These are phyloP conservation scores for Aspergillus intermedius DNA, from an alignment of 2,329 filamentous ascomycete genomes.

Conservation along the genomic window DNA sequence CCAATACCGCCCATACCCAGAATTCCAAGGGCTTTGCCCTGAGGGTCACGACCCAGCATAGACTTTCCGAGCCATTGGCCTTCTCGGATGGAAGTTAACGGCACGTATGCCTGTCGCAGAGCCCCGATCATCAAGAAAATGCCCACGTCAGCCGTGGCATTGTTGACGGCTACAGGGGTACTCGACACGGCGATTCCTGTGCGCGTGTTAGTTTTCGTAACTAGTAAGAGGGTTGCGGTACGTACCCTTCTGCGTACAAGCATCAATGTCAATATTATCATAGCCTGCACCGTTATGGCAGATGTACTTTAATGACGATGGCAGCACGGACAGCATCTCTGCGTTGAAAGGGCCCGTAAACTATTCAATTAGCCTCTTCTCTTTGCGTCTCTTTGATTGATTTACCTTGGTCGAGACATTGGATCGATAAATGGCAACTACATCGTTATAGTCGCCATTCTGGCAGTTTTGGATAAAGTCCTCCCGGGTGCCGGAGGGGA, in stretches of 20 bases:
- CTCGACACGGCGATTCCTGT: conserved; percentile 38
- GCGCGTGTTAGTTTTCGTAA: background rate
- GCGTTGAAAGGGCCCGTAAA: conserved; percentile 44
- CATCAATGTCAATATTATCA: conserved; percentile 53
- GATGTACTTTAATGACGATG: conserved; percentile 43
- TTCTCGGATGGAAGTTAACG: conserved; percentile 36
- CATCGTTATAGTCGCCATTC: conserved; percentile 49
- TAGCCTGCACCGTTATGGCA: conserved; percentile 55
- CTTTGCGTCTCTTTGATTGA: background rate
- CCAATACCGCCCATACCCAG: conserved; percentile 46
- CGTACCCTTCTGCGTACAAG: conserved; percentile 43
- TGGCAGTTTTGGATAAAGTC: conserved; percentile 52
- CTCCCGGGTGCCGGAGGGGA: conserved; percentile 46
- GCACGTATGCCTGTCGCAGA: conserved; percentile 38
- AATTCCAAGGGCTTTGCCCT: conserved; percentile 41
- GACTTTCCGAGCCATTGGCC: conserved; percentile 38
- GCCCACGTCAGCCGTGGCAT: conserved; percentile 43
- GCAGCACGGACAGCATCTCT: conserved; percentile 42
- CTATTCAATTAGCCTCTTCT: conserved; percentile 12
- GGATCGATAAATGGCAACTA: conserved; percentile 53
- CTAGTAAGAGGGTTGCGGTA: background rate
- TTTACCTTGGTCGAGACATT: conserved; percentile 48
- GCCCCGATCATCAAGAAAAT: conserved; percentile 45
- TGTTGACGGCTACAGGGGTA: conserved; percentile 41
- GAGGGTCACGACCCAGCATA: conserved; percentile 40